Conservation (phyloP, 108 stramenopile species). For the Ochromonas danica region DNA sequence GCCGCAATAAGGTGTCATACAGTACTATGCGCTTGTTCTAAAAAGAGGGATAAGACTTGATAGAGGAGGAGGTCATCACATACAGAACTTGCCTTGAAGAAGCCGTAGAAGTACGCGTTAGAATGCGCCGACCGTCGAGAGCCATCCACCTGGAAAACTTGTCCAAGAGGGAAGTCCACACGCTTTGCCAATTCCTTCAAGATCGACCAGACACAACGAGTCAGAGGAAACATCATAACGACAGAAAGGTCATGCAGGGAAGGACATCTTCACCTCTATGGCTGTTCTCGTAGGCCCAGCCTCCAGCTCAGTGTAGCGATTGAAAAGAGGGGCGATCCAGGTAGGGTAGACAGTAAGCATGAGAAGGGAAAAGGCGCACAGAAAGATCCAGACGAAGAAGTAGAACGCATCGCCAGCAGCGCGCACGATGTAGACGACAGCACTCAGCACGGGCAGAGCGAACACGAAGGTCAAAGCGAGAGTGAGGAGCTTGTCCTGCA, state of each 20-base stretch:
- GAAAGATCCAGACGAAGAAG: slow-evolving; percentile 88
- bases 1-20: slow-evolving; percentile 91
- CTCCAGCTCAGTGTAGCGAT: slow-evolving; percentile 89
- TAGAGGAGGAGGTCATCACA: background rate
- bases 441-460: slow-evolving; percentile 79
- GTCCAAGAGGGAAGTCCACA: slow-evolving; percentile 90
- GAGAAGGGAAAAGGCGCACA: slow-evolving; percentile 75
- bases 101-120: slow-evolving; percentile 99
- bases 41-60: background rate
- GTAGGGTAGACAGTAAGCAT: slow-evolving; percentile 91
- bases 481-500: slow-evolving; percentile 84
- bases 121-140: slow-evolving; percentile 89
- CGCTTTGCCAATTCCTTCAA: slow-evolving; percentile 77
- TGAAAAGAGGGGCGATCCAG: slow-evolving; percentile 95
- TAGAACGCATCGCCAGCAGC: slow-evolving; percentile 77
- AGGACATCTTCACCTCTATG: slow-evolving; percentile 86
- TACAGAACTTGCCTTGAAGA: slow-evolving; percentile 60
- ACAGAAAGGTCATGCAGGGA: no score
- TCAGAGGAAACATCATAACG: no score
- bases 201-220: no score
- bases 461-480: slow-evolving; percentile 71
- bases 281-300: slow-evolving; percentile 76
- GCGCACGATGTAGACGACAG: slow-evolving; percentile 78
- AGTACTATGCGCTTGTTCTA: slow-evolving; percentile 93
- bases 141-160: slow-evolving; percentile 96